A percentile compares a stretch with the other conserved stretches of the same genome.
These are phyloP conservation scores for Coccomyxa sp. DNA, from an alignment of 139 green algal species.

Conservation along the genomic window DNA sequence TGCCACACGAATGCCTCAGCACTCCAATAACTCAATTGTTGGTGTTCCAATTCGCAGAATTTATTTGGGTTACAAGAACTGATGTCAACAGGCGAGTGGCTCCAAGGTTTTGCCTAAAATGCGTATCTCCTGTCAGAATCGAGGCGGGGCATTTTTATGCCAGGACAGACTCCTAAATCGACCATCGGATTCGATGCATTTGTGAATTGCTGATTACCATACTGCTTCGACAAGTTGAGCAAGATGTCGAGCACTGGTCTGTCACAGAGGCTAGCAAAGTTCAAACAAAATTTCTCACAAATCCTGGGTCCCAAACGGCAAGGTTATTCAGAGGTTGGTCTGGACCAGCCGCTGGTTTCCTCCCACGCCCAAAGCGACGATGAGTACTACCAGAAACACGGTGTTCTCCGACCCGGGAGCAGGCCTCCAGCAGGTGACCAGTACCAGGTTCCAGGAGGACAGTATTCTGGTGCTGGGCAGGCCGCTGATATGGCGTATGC, in stretches of 20 bases:
- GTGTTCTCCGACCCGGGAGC: constrained; percentile 2
- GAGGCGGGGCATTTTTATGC: too few species aligned
- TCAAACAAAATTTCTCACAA: neutral
- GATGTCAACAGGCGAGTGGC: too few species aligned
- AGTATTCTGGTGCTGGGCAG: neutral
- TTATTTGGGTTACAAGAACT: too few species aligned
- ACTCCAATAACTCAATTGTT: too few species aligned
- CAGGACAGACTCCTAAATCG: too few species aligned
- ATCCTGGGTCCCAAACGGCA: neutral
- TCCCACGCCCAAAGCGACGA: neutral
- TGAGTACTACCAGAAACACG: constrained; percentile 12
- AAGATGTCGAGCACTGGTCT: neutral
- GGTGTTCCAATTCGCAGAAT: too few species aligned
- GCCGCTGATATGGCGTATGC: neutral
- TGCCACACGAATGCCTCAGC: too few species aligned
- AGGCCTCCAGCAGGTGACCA: neutral
- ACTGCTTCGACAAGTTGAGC: too few species aligned
- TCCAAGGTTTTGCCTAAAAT: too few species aligned
- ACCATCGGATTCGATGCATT: too few species aligned
- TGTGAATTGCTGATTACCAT: too few species aligned
- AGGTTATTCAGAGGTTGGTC: constrained; percentile 16
- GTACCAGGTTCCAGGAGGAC: neutral
- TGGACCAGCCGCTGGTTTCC: constrained; percentile 21
- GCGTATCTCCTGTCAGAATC: too few species aligned
- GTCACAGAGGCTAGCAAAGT: neutral